A percentile compares a stretch with the other conserved stretches of the same genome.
Conservation (phyloP, 331 rosid species). For the Pyrus hybrid region DNA sequence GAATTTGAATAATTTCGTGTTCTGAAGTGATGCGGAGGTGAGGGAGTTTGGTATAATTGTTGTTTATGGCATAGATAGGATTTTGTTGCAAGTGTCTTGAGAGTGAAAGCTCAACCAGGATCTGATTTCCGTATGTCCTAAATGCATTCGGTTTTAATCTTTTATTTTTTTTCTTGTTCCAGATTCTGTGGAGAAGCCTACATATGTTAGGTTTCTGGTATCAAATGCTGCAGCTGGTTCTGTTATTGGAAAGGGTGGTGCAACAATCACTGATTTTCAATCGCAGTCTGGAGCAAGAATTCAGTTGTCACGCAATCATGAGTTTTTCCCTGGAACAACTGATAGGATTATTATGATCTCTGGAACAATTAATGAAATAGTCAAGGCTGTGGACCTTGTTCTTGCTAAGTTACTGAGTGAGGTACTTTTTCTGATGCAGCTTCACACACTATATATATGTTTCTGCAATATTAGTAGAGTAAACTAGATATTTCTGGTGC, state of each 20-base stretch:
- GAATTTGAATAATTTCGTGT: neutral
- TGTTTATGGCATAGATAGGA: neutral
- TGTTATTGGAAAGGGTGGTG: constrained; percentile 99
- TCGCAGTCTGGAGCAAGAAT: constrained; percentile 99
- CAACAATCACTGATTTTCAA: constrained; percentile 96
- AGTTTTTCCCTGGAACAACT: constrained; percentile 97
- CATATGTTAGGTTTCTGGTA: constrained; percentile 86
- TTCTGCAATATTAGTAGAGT: neutral
- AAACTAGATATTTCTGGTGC: constrained; percentile 12
- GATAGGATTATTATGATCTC: constrained; percentile 98
- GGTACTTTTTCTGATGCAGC: constrained; percentile 40
- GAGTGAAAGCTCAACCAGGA: neutral
- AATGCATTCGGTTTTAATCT: neutral
- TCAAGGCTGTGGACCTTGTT: constrained; percentile 82
- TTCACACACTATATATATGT: neutral
- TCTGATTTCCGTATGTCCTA: neutral
- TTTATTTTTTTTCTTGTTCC: constrained; percentile 12
- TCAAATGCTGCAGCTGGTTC: constrained; percentile 99
- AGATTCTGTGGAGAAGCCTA: constrained; percentile 79
- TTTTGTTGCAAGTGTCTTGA: neutral
- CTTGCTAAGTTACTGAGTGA: constrained; percentile 87
- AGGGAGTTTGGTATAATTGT: neutral
- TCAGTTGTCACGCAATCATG: constrained; percentile 91
- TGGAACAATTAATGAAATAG: constrained; percentile 66
- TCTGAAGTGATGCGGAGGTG: neutral